phyloP scores from a whole-genome alignment of 305 asterid genomes.

The Ilex paraguariensis region DNA sequence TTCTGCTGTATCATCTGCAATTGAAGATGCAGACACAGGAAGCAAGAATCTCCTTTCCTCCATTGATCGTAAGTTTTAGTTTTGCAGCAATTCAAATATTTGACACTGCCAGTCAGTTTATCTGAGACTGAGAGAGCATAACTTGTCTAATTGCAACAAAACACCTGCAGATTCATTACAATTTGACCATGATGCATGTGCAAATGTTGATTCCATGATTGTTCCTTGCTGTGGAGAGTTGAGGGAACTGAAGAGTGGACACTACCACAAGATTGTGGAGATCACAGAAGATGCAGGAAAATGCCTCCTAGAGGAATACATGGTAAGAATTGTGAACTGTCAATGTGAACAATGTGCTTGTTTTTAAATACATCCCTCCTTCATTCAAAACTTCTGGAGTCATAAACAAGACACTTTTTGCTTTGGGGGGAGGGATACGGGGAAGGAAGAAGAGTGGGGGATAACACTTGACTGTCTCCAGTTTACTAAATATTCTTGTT shows the following conservation, averaged over 20 bases:
- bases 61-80: conserved; percentile 67
- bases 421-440: too few species aligned
- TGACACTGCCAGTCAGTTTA: too few species aligned
- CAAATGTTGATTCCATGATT: conserved; percentile 75
- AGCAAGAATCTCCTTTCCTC: conserved; percentile 80
- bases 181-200: conserved; percentile 92
- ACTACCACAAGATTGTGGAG: conserved; percentile 76
- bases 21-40: conserved; percentile 71
- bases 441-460: too few species aligned
- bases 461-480: too few species aligned
- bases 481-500: too few species aligned
- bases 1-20: conserved; percentile 70
- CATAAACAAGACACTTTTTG: too few species aligned
- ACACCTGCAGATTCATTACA: conserved; percentile 59
- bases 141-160: too few species aligned
- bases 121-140: too few species aligned
- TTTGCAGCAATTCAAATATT: neutral
- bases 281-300: conserved; percentile 84
- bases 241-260: conserved; percentile 75
- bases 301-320: conserved; percentile 78
- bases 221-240: conserved; percentile 86
- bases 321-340: conserved; percentile 43
- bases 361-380: neutral
- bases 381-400: too few species aligned
- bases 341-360: neutral